Percentiles rank a stretch among this genome's conserved stretches.
phyloP scores from a whole-genome alignment of 1,139 yeast species.

The Saccharomycopsis crataegensis region DNA sequence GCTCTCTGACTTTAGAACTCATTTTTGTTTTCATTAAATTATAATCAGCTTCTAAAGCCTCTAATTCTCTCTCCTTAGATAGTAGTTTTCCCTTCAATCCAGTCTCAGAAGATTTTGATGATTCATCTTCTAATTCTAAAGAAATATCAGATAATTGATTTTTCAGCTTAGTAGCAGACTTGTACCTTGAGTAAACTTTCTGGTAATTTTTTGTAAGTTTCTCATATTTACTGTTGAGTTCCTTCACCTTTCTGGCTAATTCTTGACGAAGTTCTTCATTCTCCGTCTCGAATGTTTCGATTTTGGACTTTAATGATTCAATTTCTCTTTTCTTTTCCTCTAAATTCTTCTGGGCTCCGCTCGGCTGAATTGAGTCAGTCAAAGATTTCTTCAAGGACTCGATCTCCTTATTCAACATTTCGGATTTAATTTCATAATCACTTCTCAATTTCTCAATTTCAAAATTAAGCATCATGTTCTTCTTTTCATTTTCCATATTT shows the following conservation, averaged over 20 bases:
- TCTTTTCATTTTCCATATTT: conserved; percentile 11
- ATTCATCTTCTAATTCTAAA: background rate
- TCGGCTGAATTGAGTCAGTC: background rate
- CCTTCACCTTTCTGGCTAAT: background rate
- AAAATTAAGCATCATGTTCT: conserved; percentile 1
- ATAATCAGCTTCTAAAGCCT: conserved; percentile 1
- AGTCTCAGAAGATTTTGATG: background rate
- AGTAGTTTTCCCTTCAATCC: background rate
- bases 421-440: conserved; percentile 6
- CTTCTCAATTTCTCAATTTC: conserved; percentile 6
- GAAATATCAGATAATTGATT: background rate
- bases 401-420: conserved; percentile 6
- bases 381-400: conserved; percentile 7
- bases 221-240: background rate
- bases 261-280: conserved; percentile 8
- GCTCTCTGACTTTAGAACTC: conserved; percentile 20
- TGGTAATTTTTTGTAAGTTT: conserved; percentile 9
- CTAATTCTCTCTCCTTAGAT: conserved; percentile 9
- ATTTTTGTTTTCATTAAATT: background rate
- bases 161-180: background rate
- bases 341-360: background rate
- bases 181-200: conserved; percentile 5
- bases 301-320: background rate
- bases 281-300: background rate
- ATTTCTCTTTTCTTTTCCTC: conserved; percentile 1